Conservation (phyloP, 176 grass and related monocot species). For the Avena atlantica region DNA sequence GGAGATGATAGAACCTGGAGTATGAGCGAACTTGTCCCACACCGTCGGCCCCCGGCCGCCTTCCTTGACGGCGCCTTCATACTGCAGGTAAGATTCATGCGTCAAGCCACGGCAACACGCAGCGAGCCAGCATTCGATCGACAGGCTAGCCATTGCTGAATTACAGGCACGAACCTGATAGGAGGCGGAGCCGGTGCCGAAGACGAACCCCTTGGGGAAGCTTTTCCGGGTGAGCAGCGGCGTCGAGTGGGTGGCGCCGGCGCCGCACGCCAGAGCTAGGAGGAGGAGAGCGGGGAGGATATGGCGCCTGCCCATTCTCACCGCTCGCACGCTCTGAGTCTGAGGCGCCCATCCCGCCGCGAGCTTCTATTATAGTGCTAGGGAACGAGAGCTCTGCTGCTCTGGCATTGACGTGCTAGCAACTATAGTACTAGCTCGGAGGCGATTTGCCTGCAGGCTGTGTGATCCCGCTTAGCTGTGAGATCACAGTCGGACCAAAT, state of each 20-base stretch:
- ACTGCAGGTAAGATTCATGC: constrained; percentile 19
- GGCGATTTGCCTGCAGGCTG: background rate
- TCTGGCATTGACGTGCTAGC: background rate
- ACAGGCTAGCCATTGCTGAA: background rate
- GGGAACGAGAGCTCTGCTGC: background rate
- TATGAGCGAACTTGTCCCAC: constrained; percentile 68
- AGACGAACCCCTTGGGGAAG: constrained; percentile 62
- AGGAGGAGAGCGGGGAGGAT: constrained; percentile 30
- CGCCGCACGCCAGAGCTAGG: constrained; percentile 9
- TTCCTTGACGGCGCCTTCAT: constrained; percentile 57
- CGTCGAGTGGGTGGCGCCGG: background rate
- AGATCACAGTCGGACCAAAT: too few species aligned
- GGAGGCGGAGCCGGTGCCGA: constrained; percentile 57
- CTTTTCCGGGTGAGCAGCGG: constrained; percentile 36
- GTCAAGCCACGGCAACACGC: background rate
- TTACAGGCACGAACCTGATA: constrained; percentile 47
- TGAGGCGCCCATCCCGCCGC: background rate
- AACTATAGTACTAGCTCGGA: background rate
- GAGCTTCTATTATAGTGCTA: background rate
- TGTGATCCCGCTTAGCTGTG: too few species aligned
- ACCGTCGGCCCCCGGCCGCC: constrained; percentile 56
- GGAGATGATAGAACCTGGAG: constrained; percentile 36
- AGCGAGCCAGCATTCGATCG: background rate
- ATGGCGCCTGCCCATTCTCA: background rate
- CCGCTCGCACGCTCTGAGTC: background rate